phyloP scores from a whole-genome alignment of 495 filamentous ascomycete genomes.

The Filosporella fistucella region DNA sequence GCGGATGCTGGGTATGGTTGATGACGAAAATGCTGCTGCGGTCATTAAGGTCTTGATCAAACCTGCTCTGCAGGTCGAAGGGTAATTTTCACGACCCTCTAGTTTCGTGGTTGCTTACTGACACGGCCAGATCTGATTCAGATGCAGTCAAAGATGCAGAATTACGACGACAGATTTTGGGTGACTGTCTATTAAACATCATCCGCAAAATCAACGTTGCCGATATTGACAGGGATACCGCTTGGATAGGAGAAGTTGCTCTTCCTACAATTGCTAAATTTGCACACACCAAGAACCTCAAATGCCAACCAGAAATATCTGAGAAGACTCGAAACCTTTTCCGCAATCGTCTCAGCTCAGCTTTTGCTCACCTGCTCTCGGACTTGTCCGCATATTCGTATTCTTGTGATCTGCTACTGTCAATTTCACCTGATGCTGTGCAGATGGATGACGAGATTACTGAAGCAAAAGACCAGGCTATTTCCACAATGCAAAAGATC shows the following conservation, averaged over 20 bases:
- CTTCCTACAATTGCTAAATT: conserved; percentile 41
- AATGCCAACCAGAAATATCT: conserved; percentile 44
- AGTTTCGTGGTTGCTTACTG: neutral
- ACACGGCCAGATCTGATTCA: conserved; percentile 4
- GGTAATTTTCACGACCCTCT: conserved; percentile 19
- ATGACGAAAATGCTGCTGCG: conserved; percentile 41
- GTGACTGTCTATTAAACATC: conserved; percentile 47
- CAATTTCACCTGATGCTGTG: conserved; percentile 48
- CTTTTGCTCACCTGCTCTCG: conserved; percentile 64
- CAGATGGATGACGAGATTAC: conserved; percentile 57
- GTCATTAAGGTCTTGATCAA: conserved; percentile 38
- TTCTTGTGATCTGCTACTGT: conserved; percentile 41
- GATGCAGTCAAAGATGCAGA: conserved; percentile 31
- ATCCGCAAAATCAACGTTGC: conserved; percentile 26
- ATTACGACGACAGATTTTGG: conserved; percentile 41
- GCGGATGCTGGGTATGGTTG: conserved; percentile 60
- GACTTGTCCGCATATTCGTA: conserved; percentile 49
- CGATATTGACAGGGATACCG: conserved; percentile 16
- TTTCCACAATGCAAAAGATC: conserved; percentile 63
- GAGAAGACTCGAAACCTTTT: conserved; percentile 63
- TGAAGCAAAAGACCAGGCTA: conserved; percentile 54
- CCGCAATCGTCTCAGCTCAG: conserved; percentile 55
- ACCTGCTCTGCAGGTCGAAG: conserved; percentile 28
- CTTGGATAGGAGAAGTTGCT: conserved; percentile 33
- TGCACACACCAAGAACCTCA: conserved; percentile 40